A percentile compares a stretch with the other conserved stretches of the same genome.
Evolutionary conservation across 2,329 filamentous ascomycete species (phyloP).

Genomic region (Paracoccidioides brasiliensis): DNA sequence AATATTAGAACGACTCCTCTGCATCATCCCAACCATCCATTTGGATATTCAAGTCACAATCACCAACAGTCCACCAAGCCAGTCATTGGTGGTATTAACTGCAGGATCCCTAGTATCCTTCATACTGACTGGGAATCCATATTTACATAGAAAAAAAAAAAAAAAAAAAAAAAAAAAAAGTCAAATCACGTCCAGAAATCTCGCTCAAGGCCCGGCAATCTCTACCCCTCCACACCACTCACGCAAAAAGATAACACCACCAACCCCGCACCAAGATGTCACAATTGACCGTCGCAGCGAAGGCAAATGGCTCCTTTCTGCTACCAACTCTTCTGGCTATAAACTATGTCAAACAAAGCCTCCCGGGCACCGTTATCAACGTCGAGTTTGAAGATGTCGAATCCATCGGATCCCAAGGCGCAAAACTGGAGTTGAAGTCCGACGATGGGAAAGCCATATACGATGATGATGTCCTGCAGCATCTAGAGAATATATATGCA

Average conservation of each 20-base stretch:
- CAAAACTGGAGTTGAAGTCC: conserved; percentile 10
- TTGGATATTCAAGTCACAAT: neutral
- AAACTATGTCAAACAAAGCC: conserved; percentile 9
- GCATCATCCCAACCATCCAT: neutral
- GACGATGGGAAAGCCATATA: conserved; percentile 8
- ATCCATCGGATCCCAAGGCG: conserved; percentile 8
- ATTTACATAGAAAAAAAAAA: neutral
- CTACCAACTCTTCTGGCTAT: conserved; percentile 11
- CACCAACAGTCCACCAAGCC: neutral
- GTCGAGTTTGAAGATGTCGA: conserved; percentile 11
- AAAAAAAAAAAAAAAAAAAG: neutral
- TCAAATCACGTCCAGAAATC: neutral
- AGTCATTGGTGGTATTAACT: neutral
- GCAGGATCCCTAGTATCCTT: neutral
- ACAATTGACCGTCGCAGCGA: conserved; percentile 12
- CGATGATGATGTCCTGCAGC: conserved; percentile 11
- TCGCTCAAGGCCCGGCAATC: neutral
- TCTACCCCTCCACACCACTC: neutral
- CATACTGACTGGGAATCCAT: neutral
- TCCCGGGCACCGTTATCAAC: conserved; percentile 6
- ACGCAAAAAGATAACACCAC: neutral
- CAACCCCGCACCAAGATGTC: conserved; percentile 1
- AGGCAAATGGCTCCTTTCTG: conserved; percentile 9
- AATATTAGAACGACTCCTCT: neutral
- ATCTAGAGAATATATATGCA: conserved; percentile 9